Conservation (phyloP, 345 rosid genomes). For the Gossypioides kirkii region DNA sequence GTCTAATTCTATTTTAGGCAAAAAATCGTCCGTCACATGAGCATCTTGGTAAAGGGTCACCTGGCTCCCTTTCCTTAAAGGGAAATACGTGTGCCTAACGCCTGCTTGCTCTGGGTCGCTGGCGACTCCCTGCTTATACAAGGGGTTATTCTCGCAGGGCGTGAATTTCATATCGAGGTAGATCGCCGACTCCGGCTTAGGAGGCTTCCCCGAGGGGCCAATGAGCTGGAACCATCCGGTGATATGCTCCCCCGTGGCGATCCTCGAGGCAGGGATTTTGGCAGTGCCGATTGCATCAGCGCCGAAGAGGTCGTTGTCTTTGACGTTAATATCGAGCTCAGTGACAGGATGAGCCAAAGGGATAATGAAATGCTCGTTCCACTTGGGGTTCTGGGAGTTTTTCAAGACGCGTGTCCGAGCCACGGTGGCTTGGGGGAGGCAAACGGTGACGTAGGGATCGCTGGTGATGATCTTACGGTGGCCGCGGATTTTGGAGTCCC, state of each 20-base stretch:
- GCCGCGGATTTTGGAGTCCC: conserved; percentile 14
- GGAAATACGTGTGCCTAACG: conserved; percentile 66
- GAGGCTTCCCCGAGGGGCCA: conserved; percentile 43
- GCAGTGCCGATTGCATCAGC: conserved; percentile 58
- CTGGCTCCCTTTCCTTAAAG: conserved; percentile 62
- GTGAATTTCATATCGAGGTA: conserved; percentile 55
- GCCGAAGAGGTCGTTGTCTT: conserved; percentile 82
- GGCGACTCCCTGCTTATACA: conserved; percentile 46
- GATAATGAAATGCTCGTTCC: conserved; percentile 67
- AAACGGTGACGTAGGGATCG: conserved; percentile 79
- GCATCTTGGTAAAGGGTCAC: conserved; percentile 87
- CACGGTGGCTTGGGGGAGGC: conserved; percentile 79
- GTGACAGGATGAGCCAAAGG: conserved; percentile 64
- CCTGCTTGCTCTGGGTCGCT: conserved; percentile 64
- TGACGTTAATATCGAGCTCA: conserved; percentile 69
- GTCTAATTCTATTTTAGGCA: conserved; percentile 50
- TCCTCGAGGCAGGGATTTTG: conserved; percentile 40
- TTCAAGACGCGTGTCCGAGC: conserved; percentile 78
- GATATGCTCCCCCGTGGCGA: conserved; percentile 43
- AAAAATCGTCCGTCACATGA: conserved; percentile 45
- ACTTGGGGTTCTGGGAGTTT: conserved; percentile 57
- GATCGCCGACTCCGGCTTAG: conserved; percentile 49
- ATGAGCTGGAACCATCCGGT: conserved; percentile 46
- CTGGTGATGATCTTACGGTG: conserved; percentile 59
- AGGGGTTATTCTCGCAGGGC: conserved; percentile 50